phyloP scores from a whole-genome alignment of 2,329 filamentous ascomycete genomes.

The Colletotrichum falcatum region DNA sequence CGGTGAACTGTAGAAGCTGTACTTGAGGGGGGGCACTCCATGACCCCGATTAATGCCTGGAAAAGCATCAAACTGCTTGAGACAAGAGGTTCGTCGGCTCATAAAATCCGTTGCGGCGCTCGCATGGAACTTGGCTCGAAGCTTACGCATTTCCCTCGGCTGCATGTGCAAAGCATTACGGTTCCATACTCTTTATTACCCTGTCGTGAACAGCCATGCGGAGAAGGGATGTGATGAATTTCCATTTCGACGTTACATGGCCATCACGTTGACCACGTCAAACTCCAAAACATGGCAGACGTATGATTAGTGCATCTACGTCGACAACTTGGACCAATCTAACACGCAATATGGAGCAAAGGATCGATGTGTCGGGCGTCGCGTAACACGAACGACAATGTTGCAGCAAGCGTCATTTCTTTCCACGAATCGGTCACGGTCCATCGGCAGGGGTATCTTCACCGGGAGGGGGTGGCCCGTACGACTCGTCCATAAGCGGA shows the following conservation, averaged over 20 bases:
- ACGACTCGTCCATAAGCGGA: neutral
- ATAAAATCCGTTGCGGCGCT: too few relatives aligned
- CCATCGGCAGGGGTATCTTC: neutral
- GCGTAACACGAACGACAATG: slow-evolving; percentile 25
- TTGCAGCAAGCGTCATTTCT: slow-evolving; percentile 2
- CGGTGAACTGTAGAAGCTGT: neutral
- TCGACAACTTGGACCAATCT: neutral
- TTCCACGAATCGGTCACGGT: slow-evolving; percentile 20
- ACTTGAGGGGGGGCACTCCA: neutral
- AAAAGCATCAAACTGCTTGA: neutral
- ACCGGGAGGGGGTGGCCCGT: neutral
- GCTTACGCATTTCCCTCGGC: slow-evolving; percentile 8
- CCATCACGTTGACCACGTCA: neutral
- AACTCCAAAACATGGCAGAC: neutral
- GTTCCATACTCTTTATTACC: neutral
- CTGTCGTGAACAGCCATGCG: neutral
- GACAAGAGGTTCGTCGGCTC: neutral
- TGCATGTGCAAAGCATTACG: slow-evolving; percentile 7
- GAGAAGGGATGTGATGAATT: too few relatives aligned
- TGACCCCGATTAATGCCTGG: neutral
- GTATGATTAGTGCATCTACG: neutral
- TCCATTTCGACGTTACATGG: neutral
- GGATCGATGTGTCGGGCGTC: slow-evolving; percentile 5
- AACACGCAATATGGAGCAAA: neutral
- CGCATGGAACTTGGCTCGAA: neutral